These are phyloP conservation scores for Lophium mytilinum DNA, from an alignment of 495 filamentous ascomycete genomes.

Conservation along the genomic window DNA sequence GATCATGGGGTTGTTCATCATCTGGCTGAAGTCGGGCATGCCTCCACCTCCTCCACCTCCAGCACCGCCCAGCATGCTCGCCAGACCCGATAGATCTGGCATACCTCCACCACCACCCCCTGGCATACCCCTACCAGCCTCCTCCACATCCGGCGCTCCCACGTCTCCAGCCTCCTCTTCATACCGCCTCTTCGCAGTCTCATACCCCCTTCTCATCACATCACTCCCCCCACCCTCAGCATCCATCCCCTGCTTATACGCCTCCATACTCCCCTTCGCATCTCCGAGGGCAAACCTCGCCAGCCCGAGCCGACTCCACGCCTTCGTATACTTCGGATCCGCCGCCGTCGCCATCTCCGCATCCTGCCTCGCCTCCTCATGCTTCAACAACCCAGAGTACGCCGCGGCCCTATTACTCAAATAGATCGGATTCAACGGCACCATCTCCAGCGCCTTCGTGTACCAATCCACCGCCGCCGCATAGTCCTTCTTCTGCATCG, in stretches of 20 bases:
- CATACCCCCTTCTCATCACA: conserved; percentile 87
- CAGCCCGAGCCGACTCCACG: conserved; percentile 85
- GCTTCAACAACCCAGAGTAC: conserved; percentile 69
- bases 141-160: conserved; percentile 42
- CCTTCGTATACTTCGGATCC: conserved; percentile 92
- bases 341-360: conserved; percentile 78
- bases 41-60: conserved; percentile 60
- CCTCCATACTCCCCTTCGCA: conserved; percentile 84
- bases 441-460: conserved; percentile 68
- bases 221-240: conserved; percentile 85
- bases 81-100: conserved; percentile 63
- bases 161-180: conserved; percentile 57
- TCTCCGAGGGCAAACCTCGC: conserved; percentile 87
- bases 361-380: conserved; percentile 71
- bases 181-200: conserved; percentile 78
- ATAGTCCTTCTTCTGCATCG: conserved; percentile 91
- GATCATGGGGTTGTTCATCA: conserved; percentile 99
- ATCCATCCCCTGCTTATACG: conserved; percentile 88
- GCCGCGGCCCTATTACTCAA: conserved; percentile 96
- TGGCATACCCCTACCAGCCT: conserved; percentile 38
- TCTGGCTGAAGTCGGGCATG: conserved; percentile 72
- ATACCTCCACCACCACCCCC: conserved; percentile 54
- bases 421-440: conserved; percentile 88
- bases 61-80: conserved; percentile 73
- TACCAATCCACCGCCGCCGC: conserved; percentile 70